phyloP scores from a whole-genome alignment of 2,329 filamentous ascomycete species.

The Aspergillus ibericus region DNA sequence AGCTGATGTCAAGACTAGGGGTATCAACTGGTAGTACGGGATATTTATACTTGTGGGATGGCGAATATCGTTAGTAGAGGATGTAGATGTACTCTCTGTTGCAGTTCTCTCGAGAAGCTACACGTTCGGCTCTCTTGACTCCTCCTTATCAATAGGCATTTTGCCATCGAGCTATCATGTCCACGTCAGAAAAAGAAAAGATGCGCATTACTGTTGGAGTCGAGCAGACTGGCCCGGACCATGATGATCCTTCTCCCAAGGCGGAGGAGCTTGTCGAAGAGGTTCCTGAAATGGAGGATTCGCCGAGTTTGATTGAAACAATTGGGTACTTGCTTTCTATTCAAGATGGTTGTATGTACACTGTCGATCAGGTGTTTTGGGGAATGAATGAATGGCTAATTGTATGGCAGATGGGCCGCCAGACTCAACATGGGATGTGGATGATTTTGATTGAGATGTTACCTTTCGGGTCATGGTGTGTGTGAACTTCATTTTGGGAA shows the following conservation, averaged over 20 bases:
- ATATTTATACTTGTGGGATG: not conserved
- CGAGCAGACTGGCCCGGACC: not conserved
- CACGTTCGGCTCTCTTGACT: not conserved
- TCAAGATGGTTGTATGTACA: not conserved
- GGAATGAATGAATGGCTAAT: not conserved
- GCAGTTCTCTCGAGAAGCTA: not conserved
- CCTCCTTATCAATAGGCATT: not conserved
- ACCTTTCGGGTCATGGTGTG: not conserved
- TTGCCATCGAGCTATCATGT: not conserved
- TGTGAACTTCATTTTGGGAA: not conserved
- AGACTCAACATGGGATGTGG: not conserved
- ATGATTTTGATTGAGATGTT: not conserved
- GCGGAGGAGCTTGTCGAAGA: not conserved
- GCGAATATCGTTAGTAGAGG: not conserved
- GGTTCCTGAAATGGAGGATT: not conserved
- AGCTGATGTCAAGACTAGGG: constrained; percentile 1
- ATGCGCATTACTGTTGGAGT: not conserved
- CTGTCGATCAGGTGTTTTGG: not conserved
- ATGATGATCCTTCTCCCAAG: not conserved
- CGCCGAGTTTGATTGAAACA: not conserved
- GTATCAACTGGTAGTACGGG: not conserved
- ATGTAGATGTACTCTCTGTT: not conserved
- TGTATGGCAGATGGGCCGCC: not conserved
- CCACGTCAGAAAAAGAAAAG: not conserved
- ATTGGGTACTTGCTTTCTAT: constrained; percentile 1